These are phyloP conservation scores for Rosa chinensis DNA, from an alignment of 306 rosid genomes.

Conservation along the genomic window DNA sequence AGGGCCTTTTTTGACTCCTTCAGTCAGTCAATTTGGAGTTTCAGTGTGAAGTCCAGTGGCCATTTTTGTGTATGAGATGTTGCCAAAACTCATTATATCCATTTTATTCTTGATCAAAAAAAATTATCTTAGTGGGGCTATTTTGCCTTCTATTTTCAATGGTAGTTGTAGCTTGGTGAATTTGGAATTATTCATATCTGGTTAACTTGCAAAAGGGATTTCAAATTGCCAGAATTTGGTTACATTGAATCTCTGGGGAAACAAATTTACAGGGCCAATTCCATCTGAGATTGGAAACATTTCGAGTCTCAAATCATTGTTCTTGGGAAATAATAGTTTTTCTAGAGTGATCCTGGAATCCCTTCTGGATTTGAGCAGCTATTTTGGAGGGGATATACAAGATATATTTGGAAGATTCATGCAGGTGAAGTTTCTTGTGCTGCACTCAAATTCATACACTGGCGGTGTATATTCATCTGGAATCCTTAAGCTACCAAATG, in stretches of 20 bases:
- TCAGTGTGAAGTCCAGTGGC: too few species aligned
- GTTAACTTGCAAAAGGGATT: constrained; percentile 49
- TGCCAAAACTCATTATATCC: too few species aligned
- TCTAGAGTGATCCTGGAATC: constrained; percentile 57
- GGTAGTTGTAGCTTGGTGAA: constrained; percentile 45
- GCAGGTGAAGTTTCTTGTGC: constrained; percentile 58
- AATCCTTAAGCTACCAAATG: constrained; percentile 56
- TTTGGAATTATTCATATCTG: constrained; percentile 40
- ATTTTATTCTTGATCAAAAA: too few species aligned
- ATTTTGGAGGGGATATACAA: constrained; percentile 60
- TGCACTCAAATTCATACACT: constrained; percentile 62
- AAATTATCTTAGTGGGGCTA: constrained; percentile 27
- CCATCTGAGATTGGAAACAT: constrained; percentile 63
- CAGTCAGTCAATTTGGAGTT: too few species aligned
- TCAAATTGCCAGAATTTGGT: constrained; percentile 56
- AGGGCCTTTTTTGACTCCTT: too few species aligned
- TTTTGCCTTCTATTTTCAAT: constrained; percentile 42
- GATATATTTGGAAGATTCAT: constrained; percentile 61
- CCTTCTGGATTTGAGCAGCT: constrained; percentile 49
- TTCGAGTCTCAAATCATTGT: constrained; percentile 49
- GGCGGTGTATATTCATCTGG: constrained; percentile 71
- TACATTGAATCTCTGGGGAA: constrained; percentile 53
- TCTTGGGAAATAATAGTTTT: constrained; percentile 73
- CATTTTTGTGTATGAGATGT: too few species aligned
- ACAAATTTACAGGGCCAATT: constrained; percentile 57